These are phyloP conservation scores for Entrophospora sp. DNA, from an alignment of 192 early-diverging fungal genomes.

Conservation along the genomic window DNA sequence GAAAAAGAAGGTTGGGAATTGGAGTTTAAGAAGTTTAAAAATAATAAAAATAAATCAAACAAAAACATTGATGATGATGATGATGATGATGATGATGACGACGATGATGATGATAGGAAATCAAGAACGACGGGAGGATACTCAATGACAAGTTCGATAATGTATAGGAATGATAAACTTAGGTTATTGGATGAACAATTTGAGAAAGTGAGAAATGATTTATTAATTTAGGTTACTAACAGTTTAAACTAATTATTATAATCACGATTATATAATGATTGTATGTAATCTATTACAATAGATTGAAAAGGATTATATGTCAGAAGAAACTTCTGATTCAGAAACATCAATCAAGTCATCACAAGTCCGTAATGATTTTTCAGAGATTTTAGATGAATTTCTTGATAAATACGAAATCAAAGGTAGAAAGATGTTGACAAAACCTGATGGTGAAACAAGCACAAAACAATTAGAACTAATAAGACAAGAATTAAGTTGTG, in stretches of 20 bases:
- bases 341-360: conserved; percentile 39
- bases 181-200: conserved; percentile 90
- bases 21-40: conserved; percentile 49
- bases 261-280: conserved; percentile 26
- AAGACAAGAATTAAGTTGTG: conserved; percentile 46
- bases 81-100: conserved; percentile 33
- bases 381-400: conserved; percentile 64
- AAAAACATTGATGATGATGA: too few relatives aligned
- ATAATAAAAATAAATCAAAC: conserved; percentile 26
- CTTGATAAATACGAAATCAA: conserved; percentile 71
- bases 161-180: conserved; percentile 88
- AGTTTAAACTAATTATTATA: conserved; percentile 13
- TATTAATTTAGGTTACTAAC: not conserved
- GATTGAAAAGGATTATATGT: conserved; percentile 53
- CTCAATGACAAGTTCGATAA: conserved; percentile 88
- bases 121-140: conserved; percentile 44
- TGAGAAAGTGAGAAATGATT: conserved; percentile 53
- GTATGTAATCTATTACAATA: too few relatives aligned
- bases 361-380: conserved; percentile 62
- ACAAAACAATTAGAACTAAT: conserved; percentile 53
- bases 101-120: conserved; percentile 41
- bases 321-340: conserved; percentile 44
- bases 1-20: conserved; percentile 48
- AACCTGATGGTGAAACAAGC: conserved; percentile 54
- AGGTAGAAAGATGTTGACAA: conserved; percentile 55